Percentiles rank a stretch among this genome's conserved stretches.
Conservation (phyloP, 805 yeast species). For the Metschnikowia lachancei region DNA sequence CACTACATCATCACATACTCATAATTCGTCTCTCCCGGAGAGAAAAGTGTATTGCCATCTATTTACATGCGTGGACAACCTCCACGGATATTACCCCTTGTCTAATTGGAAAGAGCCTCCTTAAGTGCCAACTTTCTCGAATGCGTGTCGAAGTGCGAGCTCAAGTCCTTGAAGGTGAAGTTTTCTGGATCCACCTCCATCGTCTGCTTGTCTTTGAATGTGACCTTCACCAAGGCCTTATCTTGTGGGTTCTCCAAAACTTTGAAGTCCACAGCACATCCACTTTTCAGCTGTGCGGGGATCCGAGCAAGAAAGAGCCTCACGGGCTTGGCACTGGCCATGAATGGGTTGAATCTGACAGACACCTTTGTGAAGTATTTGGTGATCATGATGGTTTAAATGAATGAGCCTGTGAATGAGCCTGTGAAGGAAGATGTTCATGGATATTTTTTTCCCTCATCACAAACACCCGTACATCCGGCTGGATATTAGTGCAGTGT, state of each 20-base stretch:
- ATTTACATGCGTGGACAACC: constrained; percentile 3
- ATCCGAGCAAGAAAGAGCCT: constrained; percentile 75
- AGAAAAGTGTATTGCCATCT: neutral
- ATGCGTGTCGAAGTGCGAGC: constrained; percentile 70
- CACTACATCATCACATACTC: too few relatives aligned
- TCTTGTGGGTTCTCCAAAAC: constrained; percentile 47
- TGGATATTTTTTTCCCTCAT: too few relatives aligned
- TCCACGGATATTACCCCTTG: neutral
- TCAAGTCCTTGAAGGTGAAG: constrained; percentile 57
- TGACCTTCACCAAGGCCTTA: constrained; percentile 66
- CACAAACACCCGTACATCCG: too few relatives aligned
- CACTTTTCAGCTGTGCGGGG: constrained; percentile 68
- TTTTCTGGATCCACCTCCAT: constrained; percentile 64
- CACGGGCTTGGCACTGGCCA: constrained; percentile 69
- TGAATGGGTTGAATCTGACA: constrained; percentile 76
- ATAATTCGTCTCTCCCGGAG: neutral
- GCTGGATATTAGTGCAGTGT: too few relatives aligned
- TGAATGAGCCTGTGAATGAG: too few relatives aligned
- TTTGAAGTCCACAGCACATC: constrained; percentile 59
- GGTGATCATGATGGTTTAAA: constrained; percentile 69
- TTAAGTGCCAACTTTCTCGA: constrained; percentile 74
- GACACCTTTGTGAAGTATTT: constrained; percentile 78
- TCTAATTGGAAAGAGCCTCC: constrained; percentile 53
- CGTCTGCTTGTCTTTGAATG: constrained; percentile 73
- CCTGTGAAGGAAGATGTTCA: too few relatives aligned